Base-by-base conservation (phyloP, 306 rosid genomes). In the Lathyrus tuberosus region DNA sequence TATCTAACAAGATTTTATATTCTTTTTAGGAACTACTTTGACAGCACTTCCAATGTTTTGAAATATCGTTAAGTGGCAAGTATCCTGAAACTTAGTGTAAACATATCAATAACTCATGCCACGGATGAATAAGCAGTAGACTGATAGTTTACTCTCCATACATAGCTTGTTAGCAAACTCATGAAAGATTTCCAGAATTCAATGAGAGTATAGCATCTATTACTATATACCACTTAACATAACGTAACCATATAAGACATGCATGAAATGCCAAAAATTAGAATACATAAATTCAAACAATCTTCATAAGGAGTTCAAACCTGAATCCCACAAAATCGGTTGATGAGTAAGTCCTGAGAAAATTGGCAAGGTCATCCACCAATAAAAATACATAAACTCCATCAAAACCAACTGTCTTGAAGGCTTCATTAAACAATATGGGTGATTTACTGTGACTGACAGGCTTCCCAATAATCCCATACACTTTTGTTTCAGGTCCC, bases 391-490 rank as follows among this genome's bases (percentile, higher is more conserved):
- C 80, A 81, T 54, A 94, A 76, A 94, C 86, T 58, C 87, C 97
- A 70, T 88, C 59, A 67, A 88, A 75, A 67, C 96, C 89, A 62
- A 86, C 73, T 37, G 86, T 83, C 76, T 94, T 94, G 89, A 88
- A 94, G 72, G 84, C 89, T 74, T 80, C 84, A 75, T 94, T 94
- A 80, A 12, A 83, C 73, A 90, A 62, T 18, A 73, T 42, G 69
- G 97, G 97, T 47, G 97, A 85, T 81, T 94, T 94, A 80, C 99
- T 94, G 85, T 94, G 96, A 85, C 84, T 6, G 22, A 94, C 89
- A 16, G 97, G 99, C 78, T 94, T 94, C 69, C 99, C 99, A 62
- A 94, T 83, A 65, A 94, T 80, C 51, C 99, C 97, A 54, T 69
- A 86, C 67, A 94, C 97, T 84, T 91, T 89, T 58, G 97, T 88